Percentiles rank a stretch among this genome's conserved stretches.
phyloP scores from a whole-genome alignment of 108 stramenopile genomes.

The Fistulifera solaris region DNA sequence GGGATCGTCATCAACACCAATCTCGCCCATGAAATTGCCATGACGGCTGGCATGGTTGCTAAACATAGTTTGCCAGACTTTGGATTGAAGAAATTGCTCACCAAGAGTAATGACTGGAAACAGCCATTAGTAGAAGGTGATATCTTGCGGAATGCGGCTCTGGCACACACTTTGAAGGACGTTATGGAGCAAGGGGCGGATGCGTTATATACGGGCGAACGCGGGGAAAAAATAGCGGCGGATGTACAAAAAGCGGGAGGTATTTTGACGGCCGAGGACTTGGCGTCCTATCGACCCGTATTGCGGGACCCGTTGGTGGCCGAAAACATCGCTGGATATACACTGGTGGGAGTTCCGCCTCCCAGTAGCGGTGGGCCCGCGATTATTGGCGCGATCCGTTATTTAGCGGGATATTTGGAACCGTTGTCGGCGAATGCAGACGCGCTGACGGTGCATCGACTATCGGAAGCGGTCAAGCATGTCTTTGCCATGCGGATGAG shows the following conservation, averaged over 20 bases:
- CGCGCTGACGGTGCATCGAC: conserved; percentile 55
- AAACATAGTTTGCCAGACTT: conserved; percentile 1
- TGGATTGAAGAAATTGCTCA: conserved; percentile 22
- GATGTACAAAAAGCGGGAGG: conserved; percentile 58
- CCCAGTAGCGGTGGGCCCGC: conserved; percentile 74
- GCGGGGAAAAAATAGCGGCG: conserved; percentile 33
- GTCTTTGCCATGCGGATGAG: conserved; percentile 81
- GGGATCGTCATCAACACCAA: conserved; percentile 34
- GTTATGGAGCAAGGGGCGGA: conserved; percentile 53
- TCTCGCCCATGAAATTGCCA: conserved; percentile 36
- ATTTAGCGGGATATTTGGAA: conserved; percentile 39
- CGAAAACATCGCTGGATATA: conserved; percentile 34
- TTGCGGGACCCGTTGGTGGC: conserved; percentile 45
- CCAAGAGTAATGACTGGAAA: conserved; percentile 26
- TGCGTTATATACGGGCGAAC: conserved; percentile 42
- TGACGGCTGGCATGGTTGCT: background rate
- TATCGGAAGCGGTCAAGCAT: conserved; percentile 65
- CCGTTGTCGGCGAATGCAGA: conserved; percentile 38
- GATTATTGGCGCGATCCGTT: conserved; percentile 57
- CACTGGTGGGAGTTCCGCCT: conserved; percentile 64
- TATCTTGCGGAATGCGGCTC: conserved; percentile 26
- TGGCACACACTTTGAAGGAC: conserved; percentile 43
- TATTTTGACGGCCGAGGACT: conserved; percentile 54
- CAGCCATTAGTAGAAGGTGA: conserved; percentile 47
- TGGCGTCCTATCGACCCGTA: conserved; percentile 40